Conservation (phyloP, 2,329 filamentous ascomycete genomes). For the Botrytis sinoallii region DNA sequence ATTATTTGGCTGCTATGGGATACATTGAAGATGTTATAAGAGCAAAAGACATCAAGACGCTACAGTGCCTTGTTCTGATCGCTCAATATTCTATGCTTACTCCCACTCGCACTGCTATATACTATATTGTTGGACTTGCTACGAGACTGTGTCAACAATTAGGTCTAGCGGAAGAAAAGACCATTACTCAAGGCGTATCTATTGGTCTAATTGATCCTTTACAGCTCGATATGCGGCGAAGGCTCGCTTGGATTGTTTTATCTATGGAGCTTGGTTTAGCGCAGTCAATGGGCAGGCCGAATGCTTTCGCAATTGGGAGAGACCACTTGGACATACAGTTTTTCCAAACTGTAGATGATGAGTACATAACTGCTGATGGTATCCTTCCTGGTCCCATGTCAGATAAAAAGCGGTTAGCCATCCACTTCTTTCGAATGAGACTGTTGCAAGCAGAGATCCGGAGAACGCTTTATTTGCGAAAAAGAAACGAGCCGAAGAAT, state of each 20-base stretch:
- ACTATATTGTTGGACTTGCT: slow-evolving; percentile 87
- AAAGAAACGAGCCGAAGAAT: slow-evolving; percentile 69
- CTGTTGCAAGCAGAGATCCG: slow-evolving; percentile 84
- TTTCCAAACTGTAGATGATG: slow-evolving; percentile 78
- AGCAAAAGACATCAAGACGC: slow-evolving; percentile 83
- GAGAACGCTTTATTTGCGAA: slow-evolving; percentile 80
- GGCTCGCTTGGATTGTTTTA: slow-evolving; percentile 82
- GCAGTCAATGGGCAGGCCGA: slow-evolving; percentile 83
- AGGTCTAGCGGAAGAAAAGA: slow-evolving; percentile 84
- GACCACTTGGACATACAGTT: slow-evolving; percentile 84
- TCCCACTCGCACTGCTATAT: slow-evolving; percentile 86
- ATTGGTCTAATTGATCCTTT: slow-evolving; percentile 62
- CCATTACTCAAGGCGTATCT: slow-evolving; percentile 62
- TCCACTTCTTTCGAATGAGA: slow-evolving; percentile 93
- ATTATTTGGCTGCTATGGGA: slow-evolving; percentile 85
- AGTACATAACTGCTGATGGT: slow-evolving; percentile 74
- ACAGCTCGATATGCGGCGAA: slow-evolving; percentile 83
- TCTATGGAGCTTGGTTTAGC: slow-evolving; percentile 88
- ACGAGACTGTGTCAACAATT: slow-evolving; percentile 86
- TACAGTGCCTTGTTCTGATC: slow-evolving; percentile 86
- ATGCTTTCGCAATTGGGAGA: slow-evolving; percentile 75
- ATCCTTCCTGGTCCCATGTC: slow-evolving; percentile 70
- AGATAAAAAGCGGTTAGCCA: slow-evolving; percentile 81
- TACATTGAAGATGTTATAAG: slow-evolving; percentile 79
- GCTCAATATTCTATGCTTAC: slow-evolving; percentile 90